Conservation (phyloP, 2,329 filamentous ascomycete genomes). For the Eutypa lata region DNA sequence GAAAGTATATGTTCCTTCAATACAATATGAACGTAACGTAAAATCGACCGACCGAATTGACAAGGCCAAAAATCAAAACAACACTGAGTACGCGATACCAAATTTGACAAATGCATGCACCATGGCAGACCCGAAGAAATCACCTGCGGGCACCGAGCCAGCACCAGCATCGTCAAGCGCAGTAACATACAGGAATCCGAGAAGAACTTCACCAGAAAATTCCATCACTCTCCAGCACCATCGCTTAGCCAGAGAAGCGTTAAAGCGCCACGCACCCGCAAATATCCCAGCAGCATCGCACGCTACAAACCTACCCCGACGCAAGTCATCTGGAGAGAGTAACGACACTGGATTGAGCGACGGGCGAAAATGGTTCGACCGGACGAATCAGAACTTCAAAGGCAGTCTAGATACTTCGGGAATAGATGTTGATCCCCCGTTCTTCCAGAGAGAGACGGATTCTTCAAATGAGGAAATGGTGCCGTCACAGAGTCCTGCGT, state of each 20-base stretch:
- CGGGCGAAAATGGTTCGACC: slow-evolving; percentile 52
- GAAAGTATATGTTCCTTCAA: too few species aligned
- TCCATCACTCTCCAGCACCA: slow-evolving; percentile 49
- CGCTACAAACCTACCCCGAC: slow-evolving; percentile 19
- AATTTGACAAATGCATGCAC: slow-evolving; percentile 13
- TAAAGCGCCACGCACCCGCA: slow-evolving; percentile 16
- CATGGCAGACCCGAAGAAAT: slow-evolving; percentile 24
- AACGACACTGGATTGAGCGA: slow-evolving; percentile 48
- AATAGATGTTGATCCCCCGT: slow-evolving; percentile 56
- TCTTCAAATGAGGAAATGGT: slow-evolving; percentile 46
- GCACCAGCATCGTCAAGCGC: slow-evolving; percentile 6
- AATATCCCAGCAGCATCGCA: slow-evolving; percentile 10
- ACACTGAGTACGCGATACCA: slow-evolving; percentile 6
- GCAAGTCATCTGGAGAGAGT: slow-evolving; percentile 48
- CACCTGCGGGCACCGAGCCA: slow-evolving; percentile 17
- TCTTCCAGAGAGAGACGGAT: slow-evolving; percentile 51
- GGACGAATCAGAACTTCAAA: slow-evolving; percentile 48
- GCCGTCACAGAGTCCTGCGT: slow-evolving; percentile 22
- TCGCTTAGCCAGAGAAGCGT: slow-evolving; percentile 40
- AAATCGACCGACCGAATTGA: too few species aligned
- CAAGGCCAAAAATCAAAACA: too few species aligned
- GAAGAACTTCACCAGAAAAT: slow-evolving; percentile 41
- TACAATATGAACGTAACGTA: too few species aligned
- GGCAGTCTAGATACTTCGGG: slow-evolving; percentile 37
- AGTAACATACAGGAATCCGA: slow-evolving; percentile 26